Conservation (phyloP, 1,284 basidiomycete species). For the Earliella scabrosa region DNA sequence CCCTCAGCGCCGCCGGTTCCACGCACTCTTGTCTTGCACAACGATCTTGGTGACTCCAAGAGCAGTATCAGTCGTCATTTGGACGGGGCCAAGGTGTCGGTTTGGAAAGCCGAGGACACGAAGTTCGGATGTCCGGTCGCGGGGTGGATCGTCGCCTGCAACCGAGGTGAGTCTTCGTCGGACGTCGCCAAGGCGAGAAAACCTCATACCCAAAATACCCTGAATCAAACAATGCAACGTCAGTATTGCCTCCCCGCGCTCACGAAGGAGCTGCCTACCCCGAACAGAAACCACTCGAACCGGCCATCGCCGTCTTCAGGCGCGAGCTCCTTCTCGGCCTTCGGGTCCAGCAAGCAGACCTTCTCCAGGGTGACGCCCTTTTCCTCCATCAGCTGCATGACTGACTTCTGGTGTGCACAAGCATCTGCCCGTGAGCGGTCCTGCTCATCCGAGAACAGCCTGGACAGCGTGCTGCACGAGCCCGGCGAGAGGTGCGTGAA, state of each 20-base stretch:
- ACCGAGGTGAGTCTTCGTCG: too few relatives aligned
- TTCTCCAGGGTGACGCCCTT: conserved; percentile 54
- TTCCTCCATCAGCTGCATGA: conserved; percentile 68
- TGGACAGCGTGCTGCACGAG: conserved; percentile 65
- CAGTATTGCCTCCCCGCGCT: neutral
- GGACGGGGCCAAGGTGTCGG: conserved; percentile 82
- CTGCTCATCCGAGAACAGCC: conserved; percentile 39
- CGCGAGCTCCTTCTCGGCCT: conserved; percentile 67
- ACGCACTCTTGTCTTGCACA: conserved; percentile 74
- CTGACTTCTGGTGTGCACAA: conserved; percentile 61
- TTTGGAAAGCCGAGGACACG: conserved; percentile 86
- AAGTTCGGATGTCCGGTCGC: conserved; percentile 88
- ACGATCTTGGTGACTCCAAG: conserved; percentile 91
- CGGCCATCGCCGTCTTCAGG: conserved; percentile 76
- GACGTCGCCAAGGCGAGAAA: too few relatives aligned
- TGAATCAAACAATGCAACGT: conserved; percentile 30
- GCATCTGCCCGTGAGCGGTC: conserved; percentile 46
- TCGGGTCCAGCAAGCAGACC: conserved; percentile 90
- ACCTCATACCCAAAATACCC: conserved; percentile 76
- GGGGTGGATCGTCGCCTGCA: conserved; percentile 86
- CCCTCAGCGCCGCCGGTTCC: neutral
- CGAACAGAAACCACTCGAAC: conserved; percentile 89
- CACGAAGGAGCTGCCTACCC: conserved; percentile 48
- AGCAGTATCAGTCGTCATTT: conserved; percentile 99
- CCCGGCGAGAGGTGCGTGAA: conserved; percentile 85